A percentile compares a stretch with the other conserved stretches of the same genome.
Conservation (phyloP, 2,329 filamentous ascomycete genomes). For the Epichloe baconii region DNA sequence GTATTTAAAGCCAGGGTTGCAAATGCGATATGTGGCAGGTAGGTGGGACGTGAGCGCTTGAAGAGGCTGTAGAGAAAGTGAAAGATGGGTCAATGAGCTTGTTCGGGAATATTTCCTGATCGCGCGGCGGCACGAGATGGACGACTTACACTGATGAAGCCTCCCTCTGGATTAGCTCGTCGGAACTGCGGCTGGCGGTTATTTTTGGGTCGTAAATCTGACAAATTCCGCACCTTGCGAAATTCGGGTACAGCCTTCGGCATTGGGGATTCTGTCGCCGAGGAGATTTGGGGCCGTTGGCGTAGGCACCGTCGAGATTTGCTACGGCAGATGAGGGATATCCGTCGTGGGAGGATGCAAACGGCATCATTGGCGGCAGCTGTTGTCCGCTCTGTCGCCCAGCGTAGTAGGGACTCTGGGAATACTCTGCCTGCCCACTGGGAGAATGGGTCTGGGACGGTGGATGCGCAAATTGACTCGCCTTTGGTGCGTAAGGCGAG, state of each 20-base stretch:
- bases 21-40: conserved; percentile 93
- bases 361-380: conserved; percentile 60
- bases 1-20: conserved; percentile 96
- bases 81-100: not conserved
- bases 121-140: not conserved
- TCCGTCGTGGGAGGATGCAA: conserved; percentile 53
- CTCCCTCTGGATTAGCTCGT: conserved; percentile 83
- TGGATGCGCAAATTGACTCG: conserved; percentile 42
- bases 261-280: conserved; percentile 37
- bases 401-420: conserved; percentile 45
- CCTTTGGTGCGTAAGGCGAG: conserved; percentile 58
- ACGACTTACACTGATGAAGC: conserved; percentile 80
- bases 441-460: conserved; percentile 62
- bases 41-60: conserved; percentile 91
- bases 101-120: not conserved
- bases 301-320: conserved; percentile 54
- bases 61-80: conserved; percentile 51
- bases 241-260: conserved; percentile 73
- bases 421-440: conserved; percentile 51
- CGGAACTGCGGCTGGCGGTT: conserved; percentile 83
- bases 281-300: conserved; percentile 44
- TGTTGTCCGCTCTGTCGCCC: conserved; percentile 43
- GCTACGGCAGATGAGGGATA: conserved; percentile 62
- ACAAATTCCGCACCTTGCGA: conserved; percentile 56
- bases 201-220: conserved; percentile 69